Evolutionary conservation across 2,329 filamentous ascomycete genomes (phyloP), one percentile per base, ranked within the genome.

Genomic region (Sarocladium brachiariae): DNA sequence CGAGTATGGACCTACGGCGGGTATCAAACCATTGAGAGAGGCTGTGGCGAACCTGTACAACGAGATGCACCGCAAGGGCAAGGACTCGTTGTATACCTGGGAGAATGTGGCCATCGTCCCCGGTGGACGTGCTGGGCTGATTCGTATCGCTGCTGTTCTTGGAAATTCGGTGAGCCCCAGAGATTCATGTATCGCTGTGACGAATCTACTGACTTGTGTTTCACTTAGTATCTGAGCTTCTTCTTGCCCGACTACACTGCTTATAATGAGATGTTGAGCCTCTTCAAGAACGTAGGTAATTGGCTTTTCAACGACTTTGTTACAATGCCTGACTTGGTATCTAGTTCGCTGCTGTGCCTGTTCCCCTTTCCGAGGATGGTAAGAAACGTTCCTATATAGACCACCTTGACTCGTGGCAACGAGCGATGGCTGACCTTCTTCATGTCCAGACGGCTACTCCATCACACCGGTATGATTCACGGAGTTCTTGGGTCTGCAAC

Each of bases 21-120:
- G 92, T 61, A 97, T 96, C 75, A 92, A 89, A 72, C 84, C 89
- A 23, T 75, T 97, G 57, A 80, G 92, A 59, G 87, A 89, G 63
- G 92, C 92, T 16, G 90, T 97, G 39, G 92, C 92, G 52, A 83
- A 84, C 53, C 78, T 97, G 55, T 97, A 97, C 78, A 97, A 97
- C 63, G 86, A 86, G 66, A 87, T 92, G 68, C 92, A 96, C 63
- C 84, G 92, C 56, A 73, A 92, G 71, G 89, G 87, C 63, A 95
- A 93, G 73, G 77, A 83, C 10, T 92, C 86, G 68, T 78, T 95
- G 70, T 97, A 97, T 68, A 95, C 88, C 5, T 96, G 89, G 87
- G 92, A 97, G 75, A 97, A 97, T 67, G 92, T 96, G 16, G 91
- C 88, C 66, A 95, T 97, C 65, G 92, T 97, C 3, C 92, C 92